Evolutionary conservation across 2,329 filamentous ascomycete species (phyloP), one percentile per base, ranked within the genome.

Genomic region (Xylariales sp.): DNA sequence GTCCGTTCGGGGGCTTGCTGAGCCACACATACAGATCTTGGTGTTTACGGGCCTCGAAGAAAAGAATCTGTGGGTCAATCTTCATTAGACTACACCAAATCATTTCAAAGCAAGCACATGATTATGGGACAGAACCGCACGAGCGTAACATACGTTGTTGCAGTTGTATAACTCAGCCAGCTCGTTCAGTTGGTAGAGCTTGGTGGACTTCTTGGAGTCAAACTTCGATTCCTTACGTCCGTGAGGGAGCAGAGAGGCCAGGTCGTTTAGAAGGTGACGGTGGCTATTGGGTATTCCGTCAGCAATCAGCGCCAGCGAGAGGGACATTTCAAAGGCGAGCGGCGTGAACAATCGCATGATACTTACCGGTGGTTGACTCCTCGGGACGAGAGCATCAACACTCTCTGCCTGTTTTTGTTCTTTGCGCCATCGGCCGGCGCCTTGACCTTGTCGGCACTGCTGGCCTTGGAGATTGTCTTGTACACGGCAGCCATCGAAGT

Each of bases 1-100:
- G 85, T 0, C 85, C 85, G 52, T 90, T 95, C 5, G 91, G 93
- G 2, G 89, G 84, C 58, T 94, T 95, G 63, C 85, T 82, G 56
- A 96, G 78, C 89, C 89, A 96, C 45, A 94, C 71, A 64, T 97
- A 98, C 15, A 97, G 72, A 70, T 97, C 93, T 65, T 95, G 84
- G 42, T 85, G 87, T 65, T 97, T 98, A 43, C 90, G 77, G 31
- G 90, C 90, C 68, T 98, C 91, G 59, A 96, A 94, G 69, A 95
- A 98, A n/a, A n/a, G n/a, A n/a, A n/a, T n/a, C n/a, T n/a, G n/a
- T n/a, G n/a, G n/a, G n/a, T n/a, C n/a, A n/a, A n/a, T n/a, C n/a
- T n/a, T n/a, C n/a, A n/a, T n/a, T n/a, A n/a, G n/a, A n/a, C n/a
- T n/a, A n/a, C 45, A 96, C 76, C 43, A 90, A 77, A 60, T 94